Conservation (phyloP, 352 stramenopile genomes). For the Globisporangium acanthophoron region DNA sequence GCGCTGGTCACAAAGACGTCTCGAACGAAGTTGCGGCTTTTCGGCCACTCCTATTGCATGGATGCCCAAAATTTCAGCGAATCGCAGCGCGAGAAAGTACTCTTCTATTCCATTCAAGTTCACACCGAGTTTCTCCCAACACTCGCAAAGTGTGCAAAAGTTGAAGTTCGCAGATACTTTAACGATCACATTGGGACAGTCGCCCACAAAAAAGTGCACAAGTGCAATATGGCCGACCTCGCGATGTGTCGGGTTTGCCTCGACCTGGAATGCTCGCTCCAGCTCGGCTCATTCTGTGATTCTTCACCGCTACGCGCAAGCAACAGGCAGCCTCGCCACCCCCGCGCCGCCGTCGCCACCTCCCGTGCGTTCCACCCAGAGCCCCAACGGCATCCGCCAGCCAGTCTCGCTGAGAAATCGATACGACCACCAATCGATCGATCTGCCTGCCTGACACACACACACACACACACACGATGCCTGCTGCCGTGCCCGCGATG, state of each 20-base stretch:
- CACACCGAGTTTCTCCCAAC: neutral
- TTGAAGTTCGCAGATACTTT: neutral
- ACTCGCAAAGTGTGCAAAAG: neutral
- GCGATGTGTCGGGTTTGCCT: too few species aligned
- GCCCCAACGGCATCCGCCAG: neutral
- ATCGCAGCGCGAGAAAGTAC: neutral
- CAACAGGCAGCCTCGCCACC: neutral
- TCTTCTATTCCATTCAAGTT: neutral
- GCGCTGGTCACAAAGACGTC: neutral
- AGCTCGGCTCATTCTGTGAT: slow-evolving; percentile 1
- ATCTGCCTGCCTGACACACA: neutral
- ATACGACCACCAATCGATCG: neutral
- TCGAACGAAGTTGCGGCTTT: neutral
- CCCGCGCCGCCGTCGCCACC: neutral
- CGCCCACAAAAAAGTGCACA: slow-evolving; percentile 5
- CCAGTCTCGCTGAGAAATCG: too few species aligned
- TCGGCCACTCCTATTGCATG: neutral
- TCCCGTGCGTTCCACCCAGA: neutral
- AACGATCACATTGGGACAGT: neutral
- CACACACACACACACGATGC: neutral
- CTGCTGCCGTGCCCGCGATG: slow-evolving; percentile 20
- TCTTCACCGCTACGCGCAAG: slow-evolving; percentile 1
- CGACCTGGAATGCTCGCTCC: neutral
- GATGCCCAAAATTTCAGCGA: neutral
- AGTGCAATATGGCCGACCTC: neutral